These are phyloP conservation scores for Erythrobasidium hasegawianum DNA, from an alignment of 1,284 basidiomycete genomes.

Conservation along the genomic window DNA sequence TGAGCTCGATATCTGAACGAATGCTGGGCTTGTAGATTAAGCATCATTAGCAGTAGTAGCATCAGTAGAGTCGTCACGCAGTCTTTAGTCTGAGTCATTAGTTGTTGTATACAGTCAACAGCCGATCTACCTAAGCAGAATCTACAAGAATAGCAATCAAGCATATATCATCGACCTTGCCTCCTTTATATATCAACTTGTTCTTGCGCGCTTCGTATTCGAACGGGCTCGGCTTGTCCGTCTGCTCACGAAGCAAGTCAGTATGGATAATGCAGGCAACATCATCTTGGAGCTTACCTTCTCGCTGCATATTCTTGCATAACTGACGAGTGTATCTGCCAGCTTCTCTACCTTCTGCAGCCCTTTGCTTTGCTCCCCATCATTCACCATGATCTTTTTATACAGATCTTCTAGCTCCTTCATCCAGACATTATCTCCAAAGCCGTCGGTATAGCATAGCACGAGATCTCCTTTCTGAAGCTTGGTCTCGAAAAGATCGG, in stretches of 20 bases:
- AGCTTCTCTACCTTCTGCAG: slow-evolving; percentile 48
- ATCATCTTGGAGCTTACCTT: slow-evolving; percentile 46
- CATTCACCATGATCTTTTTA: slow-evolving; percentile 41
- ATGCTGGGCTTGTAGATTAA: no score
- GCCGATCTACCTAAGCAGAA: no score
- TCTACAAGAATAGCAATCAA: slow-evolving; percentile 53
- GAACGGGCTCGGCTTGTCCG: slow-evolving; percentile 61
- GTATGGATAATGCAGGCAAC: slow-evolving; percentile 37
- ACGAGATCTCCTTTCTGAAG: slow-evolving; percentile 53
- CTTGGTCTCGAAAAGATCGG: slow-evolving; percentile 62
- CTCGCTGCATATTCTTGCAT: slow-evolving; percentile 64
- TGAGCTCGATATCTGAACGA: no score
- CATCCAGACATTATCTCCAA: slow-evolving; percentile 79
- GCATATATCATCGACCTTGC: slow-evolving; percentile 54
- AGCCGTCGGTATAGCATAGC: slow-evolving; percentile 67
- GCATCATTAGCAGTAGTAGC: no score
- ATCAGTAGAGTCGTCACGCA: no score
- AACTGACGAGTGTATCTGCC: slow-evolving; percentile 66
- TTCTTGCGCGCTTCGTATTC: slow-evolving; percentile 46
- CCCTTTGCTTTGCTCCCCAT: slow-evolving; percentile 3
- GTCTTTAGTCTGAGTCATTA: no score
- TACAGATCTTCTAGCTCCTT: slow-evolving; percentile 66
- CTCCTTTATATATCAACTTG: slow-evolving; percentile 51
- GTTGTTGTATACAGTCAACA: no score
- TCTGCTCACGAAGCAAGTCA: slow-evolving; percentile 50